These are phyloP conservation scores for Heimioporus sp. DNA, from an alignment of 768 basidiomycete species.

Conservation along the genomic window DNA sequence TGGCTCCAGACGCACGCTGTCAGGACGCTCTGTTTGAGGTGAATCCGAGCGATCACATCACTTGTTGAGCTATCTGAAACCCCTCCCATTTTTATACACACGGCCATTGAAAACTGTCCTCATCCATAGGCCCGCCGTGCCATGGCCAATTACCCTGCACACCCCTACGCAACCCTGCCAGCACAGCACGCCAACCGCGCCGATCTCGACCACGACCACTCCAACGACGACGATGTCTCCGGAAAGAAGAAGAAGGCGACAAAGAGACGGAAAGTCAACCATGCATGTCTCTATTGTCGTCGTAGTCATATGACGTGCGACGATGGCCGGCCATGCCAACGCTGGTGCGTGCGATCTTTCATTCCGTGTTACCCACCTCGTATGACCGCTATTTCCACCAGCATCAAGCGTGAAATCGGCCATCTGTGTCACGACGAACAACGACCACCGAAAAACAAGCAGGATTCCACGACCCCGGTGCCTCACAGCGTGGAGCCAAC, in stretches of 20 bases:
- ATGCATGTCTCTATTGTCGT: conserved; percentile 92
- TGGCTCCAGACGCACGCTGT: conserved; percentile 16
- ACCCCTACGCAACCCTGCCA: conserved; percentile 25
- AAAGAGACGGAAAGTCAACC: conserved; percentile 84
- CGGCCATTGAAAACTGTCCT: conserved; percentile 12
- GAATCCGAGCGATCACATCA: conserved; percentile 19
- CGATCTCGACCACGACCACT: conserved; percentile 28
- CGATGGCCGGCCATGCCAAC: conserved; percentile 85
- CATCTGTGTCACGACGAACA: conserved; percentile 92
- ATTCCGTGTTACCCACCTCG: conserved; percentile 2
- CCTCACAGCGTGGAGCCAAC: conserved; percentile 32
- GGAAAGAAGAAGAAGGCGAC: conserved; percentile 43
- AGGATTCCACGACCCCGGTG: conserved; percentile 25
- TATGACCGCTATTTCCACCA: conserved; percentile 30
- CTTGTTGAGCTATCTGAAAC: conserved; percentile 22
- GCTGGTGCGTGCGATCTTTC: conserved; percentile 66
- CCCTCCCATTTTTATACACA: conserved; percentile 21
- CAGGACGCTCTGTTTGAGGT: conserved; percentile 16
- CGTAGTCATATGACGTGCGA: conserved; percentile 93
- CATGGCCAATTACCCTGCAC: conserved; percentile 29
- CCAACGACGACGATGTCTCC: conserved; percentile 31
- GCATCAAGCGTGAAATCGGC: conserved; percentile 95
- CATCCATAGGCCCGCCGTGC: conserved; percentile 3
- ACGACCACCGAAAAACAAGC: conserved; percentile 50
- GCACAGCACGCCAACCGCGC: conserved; percentile 9